Base-by-base conservation (phyloP, 768 basidiomycete species). In the Tylopilus cervinicoccineus region DNA sequence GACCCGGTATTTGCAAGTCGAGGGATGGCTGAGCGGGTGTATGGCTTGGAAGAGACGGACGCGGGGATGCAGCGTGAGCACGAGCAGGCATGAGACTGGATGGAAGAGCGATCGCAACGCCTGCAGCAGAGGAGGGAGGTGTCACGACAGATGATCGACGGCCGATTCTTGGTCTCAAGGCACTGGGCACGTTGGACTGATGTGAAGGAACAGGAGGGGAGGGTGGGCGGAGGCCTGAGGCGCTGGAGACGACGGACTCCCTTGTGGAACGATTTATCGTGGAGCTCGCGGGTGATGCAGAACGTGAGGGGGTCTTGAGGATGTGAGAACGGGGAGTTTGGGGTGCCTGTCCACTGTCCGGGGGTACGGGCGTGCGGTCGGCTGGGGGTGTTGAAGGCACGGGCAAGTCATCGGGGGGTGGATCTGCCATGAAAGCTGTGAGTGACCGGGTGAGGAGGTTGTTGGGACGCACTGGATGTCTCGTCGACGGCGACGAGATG, bases 401-500 rank as follows among this genome's bases (percentile, higher is more conserved):
- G 27, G 51, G 27, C 32, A 32, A 10, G 16, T 41, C 44, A 23
- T 34, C 38, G 11, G 43, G 34, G 2, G 44, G 53, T 2, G 46
- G 49, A 24, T 62, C 62, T 54, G 47, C 46, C 31, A 52, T 37
- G 49, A 29, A 55, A 43, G 50, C 52, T n/a, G 49, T 39, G 48
- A 54, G 49, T 9, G 31, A 5, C 44, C 39, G 31, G 33, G 43
- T 5, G 32, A 17, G 38, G 14, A 6, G 17, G n/a, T 6, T 11
- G 16, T 36, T 31, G 43, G 22, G n/a, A 56, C 68, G 45, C 61
- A 76, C 76, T 53, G 48, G 61, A 53, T n/a, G 58, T 37, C 38
- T 79, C 77, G 40, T 70, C 61, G 4, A 88, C 59, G 9, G 86
- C 86, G 24, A 80, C 76, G 20, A 89, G 63, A 24, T 82, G 77